Evolutionary conservation across 495 filamentous ascomycete species (phyloP).

Genomic region (Trichoderma orchidacearum): DNA sequence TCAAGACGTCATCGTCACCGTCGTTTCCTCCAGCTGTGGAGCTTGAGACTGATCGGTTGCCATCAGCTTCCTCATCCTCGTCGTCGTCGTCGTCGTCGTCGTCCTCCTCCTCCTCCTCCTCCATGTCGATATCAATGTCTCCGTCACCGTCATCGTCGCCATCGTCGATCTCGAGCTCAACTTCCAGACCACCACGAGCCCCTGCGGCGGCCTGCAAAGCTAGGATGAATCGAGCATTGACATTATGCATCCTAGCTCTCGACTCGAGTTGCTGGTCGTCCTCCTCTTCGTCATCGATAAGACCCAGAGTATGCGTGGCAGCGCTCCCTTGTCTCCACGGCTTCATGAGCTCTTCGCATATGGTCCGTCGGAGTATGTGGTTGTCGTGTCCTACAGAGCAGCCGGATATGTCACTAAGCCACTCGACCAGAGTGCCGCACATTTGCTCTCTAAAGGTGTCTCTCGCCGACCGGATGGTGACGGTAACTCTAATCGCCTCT

Average conservation of each 20-base stretch:
- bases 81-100: slow-evolving; percentile 25
- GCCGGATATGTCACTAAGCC: slow-evolving; percentile 84
- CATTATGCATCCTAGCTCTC: slow-evolving; percentile 3
- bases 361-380: slow-evolving; percentile 60
- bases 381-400: slow-evolving; percentile 74
- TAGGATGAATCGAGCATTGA: slow-evolving; percentile 1
- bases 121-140: slow-evolving; percentile 58
- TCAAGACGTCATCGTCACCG: slow-evolving; percentile 45
- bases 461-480: slow-evolving; percentile 82
- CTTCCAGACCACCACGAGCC: slow-evolving; percentile 36
- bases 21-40: slow-evolving; percentile 33
- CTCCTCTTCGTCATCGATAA: slow-evolving; percentile 77
- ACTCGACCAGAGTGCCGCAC: slow-evolving; percentile 95
- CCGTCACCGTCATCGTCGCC: slow-evolving; percentile 66
- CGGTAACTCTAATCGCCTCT: slow-evolving; percentile 90
- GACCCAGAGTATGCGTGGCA: slow-evolving; percentile 68
- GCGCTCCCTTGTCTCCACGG: slow-evolving; percentile 77
- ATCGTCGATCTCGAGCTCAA: slow-evolving; percentile 30
- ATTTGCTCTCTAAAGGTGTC: slow-evolving; percentile 97
- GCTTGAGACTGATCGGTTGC: slow-evolving; percentile 39
- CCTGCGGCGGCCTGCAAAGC: slow-evolving; percentile 21
- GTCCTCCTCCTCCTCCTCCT: slow-evolving; percentile 35
- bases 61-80: slow-evolving; percentile 31
- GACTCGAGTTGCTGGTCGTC: slow-evolving; percentile 11
- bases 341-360: slow-evolving; percentile 84